phyloP scores from a whole-genome alignment of 1,139 yeast genomes.

The Hemisphaericaspora xylofermentans region DNA sequence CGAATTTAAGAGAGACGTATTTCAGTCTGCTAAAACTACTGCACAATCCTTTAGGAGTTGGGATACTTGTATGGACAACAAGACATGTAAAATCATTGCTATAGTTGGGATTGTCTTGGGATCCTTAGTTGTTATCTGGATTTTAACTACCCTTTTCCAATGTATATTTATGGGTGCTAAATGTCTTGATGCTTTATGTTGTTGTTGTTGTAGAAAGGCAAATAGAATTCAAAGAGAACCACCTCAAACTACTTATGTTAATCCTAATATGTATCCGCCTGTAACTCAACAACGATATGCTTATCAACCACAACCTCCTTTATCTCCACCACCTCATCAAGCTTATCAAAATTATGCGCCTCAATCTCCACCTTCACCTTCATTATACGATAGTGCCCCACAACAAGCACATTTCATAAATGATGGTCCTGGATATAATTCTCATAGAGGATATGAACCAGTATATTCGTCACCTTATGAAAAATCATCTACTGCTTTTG shows the following conservation, averaged over 20 bases:
- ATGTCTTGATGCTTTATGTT: slow-evolving; percentile 47
- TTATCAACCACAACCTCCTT: slow-evolving; percentile 14
- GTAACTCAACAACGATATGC: slow-evolving; percentile 19
- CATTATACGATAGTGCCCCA: slow-evolving; percentile 1
- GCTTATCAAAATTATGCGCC: not conserved
- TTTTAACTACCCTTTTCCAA: slow-evolving; percentile 39
- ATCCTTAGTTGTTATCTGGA: slow-evolving; percentile 43
- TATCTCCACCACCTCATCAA: slow-evolving; percentile 4
- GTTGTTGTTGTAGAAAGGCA: slow-evolving; percentile 39
- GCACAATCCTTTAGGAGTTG: slow-evolving; percentile 62
- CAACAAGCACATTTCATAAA: slow-evolving; percentile 13
- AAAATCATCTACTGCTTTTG: not conserved
- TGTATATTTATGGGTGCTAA: slow-evolving; percentile 46
- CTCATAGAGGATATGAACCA: slow-evolving; percentile 15
- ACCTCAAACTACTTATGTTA: slow-evolving; percentile 23
- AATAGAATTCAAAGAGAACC: slow-evolving; percentile 6
- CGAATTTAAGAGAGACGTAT: slow-evolving; percentile 13
- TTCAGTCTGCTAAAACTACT: slow-evolving; percentile 34
- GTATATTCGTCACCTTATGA: slow-evolving; percentile 8
- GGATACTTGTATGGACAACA: slow-evolving; percentile 81
- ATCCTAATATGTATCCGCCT: slow-evolving; percentile 41
- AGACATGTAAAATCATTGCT: slow-evolving; percentile 71
- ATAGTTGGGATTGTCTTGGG: slow-evolving; percentile 73
- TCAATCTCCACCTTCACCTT: not conserved
- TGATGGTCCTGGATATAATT: slow-evolving; percentile 7